phyloP scores from a whole-genome alignment of 768 basidiomycete genomes.

The Paxillus rubicundulus region DNA sequence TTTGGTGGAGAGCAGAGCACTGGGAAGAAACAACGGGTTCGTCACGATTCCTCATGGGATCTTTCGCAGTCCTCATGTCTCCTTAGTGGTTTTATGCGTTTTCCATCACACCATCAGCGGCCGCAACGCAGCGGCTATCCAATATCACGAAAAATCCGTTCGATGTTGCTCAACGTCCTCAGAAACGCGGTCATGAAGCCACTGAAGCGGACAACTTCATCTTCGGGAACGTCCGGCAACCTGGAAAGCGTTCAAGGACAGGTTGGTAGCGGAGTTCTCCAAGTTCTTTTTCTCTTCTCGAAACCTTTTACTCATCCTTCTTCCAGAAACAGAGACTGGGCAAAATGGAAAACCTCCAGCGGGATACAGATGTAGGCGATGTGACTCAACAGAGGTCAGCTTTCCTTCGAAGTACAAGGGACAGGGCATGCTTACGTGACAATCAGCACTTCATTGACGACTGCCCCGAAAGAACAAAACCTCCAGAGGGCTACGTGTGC shows the following conservation, averaged over 20 bases:
- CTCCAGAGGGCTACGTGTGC: conserved; percentile 85
- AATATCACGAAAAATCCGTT: conserved; percentile 77
- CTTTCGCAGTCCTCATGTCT: conserved; percentile 3
- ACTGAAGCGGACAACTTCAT: conserved; percentile 60
- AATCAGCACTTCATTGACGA: conserved; percentile 70
- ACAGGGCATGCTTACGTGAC: conserved; percentile 5
- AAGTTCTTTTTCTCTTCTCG: neutral
- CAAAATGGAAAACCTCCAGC: conserved; percentile 58
- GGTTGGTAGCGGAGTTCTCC: conserved; percentile 37
- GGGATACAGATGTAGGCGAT: conserved; percentile 76
- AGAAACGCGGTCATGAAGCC: conserved; percentile 55
- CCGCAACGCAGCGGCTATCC: conserved; percentile 44
- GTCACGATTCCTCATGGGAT: conserved; percentile 25
- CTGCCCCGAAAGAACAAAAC: conserved; percentile 72
- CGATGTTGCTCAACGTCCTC: conserved; percentile 34
- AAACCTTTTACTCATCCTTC: neutral
- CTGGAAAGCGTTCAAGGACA: conserved; percentile 54
- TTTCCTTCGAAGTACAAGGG: neutral
- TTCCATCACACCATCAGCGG: conserved; percentile 61
- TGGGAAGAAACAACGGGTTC: conserved; percentile 81
- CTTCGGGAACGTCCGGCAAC: conserved; percentile 60
- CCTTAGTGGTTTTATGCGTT: conserved; percentile 97
- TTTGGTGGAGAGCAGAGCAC: conserved; percentile 64
- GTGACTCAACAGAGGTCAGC: conserved; percentile 70
- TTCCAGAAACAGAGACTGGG: conserved; percentile 27